Evolutionary conservation across 192 early-diverging fungal species (phyloP).

Genomic region (Backusella psychrophila): DNA sequence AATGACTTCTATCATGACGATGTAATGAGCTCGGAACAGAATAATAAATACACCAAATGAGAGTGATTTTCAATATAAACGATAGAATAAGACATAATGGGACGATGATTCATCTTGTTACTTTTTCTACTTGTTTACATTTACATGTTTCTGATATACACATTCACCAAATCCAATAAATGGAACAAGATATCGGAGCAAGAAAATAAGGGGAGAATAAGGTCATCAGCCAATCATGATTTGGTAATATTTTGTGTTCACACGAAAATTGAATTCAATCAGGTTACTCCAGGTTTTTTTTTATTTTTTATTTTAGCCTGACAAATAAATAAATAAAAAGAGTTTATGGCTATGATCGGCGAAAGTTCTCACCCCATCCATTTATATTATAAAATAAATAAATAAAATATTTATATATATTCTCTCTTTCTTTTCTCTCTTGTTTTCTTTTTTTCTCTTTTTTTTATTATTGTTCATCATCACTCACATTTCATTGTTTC

Average conservation of each 20-base stretch:
- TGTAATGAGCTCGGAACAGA: background rate
- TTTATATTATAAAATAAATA: background rate
- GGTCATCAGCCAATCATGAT: background rate
- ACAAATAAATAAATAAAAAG: constrained; percentile 8
- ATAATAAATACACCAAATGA: no score
- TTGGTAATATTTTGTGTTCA: background rate
- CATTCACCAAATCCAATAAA: background rate
- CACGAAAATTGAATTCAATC: background rate
- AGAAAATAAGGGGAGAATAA: background rate
- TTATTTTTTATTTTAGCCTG: background rate
- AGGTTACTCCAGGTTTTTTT: background rate
- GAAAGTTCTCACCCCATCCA: constrained; percentile 1
- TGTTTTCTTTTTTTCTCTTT: background rate
- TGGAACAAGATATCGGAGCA: background rate
- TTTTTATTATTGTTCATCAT: background rate
- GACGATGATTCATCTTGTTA: no score
- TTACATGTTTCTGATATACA: background rate
- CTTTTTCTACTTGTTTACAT: background rate
- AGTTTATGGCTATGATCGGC: background rate
- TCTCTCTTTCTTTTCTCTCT: background rate
- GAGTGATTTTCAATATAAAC: no score
- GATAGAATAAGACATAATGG: no score
- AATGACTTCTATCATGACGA: background rate
- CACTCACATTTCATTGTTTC: background rate
- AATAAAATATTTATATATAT: background rate